These are phyloP conservation scores for Cinnamomum micranthum DNA, from an alignment of 164 flowering plant species.

Conservation along the genomic window DNA sequence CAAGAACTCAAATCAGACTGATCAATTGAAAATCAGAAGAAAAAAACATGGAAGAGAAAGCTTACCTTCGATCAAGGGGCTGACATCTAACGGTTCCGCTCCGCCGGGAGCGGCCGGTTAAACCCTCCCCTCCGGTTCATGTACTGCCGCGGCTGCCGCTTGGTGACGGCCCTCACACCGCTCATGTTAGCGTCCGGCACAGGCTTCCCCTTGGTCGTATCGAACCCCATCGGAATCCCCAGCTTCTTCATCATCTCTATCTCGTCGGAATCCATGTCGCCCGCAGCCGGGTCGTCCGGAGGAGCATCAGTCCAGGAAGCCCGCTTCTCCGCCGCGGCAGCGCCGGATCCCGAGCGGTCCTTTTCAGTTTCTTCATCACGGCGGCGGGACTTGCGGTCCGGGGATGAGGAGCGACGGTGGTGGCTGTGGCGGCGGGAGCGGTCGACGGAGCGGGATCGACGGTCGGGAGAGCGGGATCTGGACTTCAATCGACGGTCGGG, in stretches of 20 bases:
- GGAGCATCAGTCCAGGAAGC: conserved; percentile 6
- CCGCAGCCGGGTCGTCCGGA: conserved; percentile 13
- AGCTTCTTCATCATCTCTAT: conserved; percentile 85
- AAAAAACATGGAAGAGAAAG: conserved; percentile 3
- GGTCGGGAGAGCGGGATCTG: conserved; percentile 37
- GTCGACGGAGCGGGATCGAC: conserved; percentile 44
- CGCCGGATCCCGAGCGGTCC: conserved; percentile 16
- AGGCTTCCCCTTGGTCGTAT: conserved; percentile 92
- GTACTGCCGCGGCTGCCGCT: conserved; percentile 93
- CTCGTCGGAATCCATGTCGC: conserved; percentile 52
- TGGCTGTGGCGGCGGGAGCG: conserved; percentile 40
- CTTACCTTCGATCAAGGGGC: conserved; percentile 21
- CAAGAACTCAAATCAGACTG: neutral
- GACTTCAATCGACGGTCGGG: conserved; percentile 29
- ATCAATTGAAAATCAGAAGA: neutral
- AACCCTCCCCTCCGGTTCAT: conserved; percentile 97
- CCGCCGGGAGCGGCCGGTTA: conserved; percentile 87
- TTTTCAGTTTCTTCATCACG: conserved; percentile 27
- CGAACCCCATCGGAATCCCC: conserved; percentile 89
- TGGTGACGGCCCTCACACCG: conserved; percentile 72
- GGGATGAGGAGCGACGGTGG: conserved; percentile 38
- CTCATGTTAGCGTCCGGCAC: conserved; percentile 84
- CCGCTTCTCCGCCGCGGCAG: conserved; percentile 19
- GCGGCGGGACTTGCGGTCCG: conserved; percentile 34
- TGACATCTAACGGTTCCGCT: conserved; percentile 53